These are phyloP conservation scores for Stylosanthes scabra DNA, from an alignment of 331 rosid species.

Conservation along the genomic window DNA sequence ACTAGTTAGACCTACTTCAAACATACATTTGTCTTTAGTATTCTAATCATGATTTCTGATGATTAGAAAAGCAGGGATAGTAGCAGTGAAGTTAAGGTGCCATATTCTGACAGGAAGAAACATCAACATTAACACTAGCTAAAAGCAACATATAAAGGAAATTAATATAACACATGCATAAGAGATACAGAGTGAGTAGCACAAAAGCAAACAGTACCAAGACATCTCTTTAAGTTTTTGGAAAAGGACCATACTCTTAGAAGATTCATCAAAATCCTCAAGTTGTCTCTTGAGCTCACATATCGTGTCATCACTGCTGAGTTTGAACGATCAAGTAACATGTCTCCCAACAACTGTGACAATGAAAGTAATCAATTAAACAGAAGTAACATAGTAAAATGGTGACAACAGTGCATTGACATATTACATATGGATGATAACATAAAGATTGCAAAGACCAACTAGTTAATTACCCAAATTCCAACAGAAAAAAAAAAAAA, in stretches of 20 bases:
- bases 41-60: slow-evolving; percentile 10
- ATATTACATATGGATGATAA: slow-evolving; percentile 4
- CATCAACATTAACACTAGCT: not conserved
- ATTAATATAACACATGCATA: not conserved
- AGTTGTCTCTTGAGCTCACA: slow-evolving; percentile 96
- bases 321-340: slow-evolving; percentile 92
- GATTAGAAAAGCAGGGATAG: slow-evolving; percentile 10
- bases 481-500: not conserved
- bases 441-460: slow-evolving; percentile 20
- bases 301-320: slow-evolving; percentile 95
- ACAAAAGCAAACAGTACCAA: slow-evolving; percentile 26
- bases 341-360: slow-evolving; percentile 93
- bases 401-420: slow-evolving; percentile 4
- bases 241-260: slow-evolving; percentile 70
- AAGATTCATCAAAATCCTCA: slow-evolving; percentile 98
- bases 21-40: slow-evolving; percentile 16
- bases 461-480: slow-evolving; percentile 7
- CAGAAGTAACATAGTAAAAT: slow-evolving; percentile 24
- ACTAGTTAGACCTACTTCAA: slow-evolving; percentile 1
- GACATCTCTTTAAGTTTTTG: slow-evolving; percentile 20
- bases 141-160: slow-evolving; percentile 31
- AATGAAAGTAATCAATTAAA: slow-evolving; percentile 39
- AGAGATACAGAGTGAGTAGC: not conserved
- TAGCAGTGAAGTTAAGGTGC: no score
- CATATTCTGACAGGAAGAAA: slow-evolving; percentile 18